Conservation (phyloP, 768 basidiomycete genomes). For the Tylopilus felleus region DNA sequence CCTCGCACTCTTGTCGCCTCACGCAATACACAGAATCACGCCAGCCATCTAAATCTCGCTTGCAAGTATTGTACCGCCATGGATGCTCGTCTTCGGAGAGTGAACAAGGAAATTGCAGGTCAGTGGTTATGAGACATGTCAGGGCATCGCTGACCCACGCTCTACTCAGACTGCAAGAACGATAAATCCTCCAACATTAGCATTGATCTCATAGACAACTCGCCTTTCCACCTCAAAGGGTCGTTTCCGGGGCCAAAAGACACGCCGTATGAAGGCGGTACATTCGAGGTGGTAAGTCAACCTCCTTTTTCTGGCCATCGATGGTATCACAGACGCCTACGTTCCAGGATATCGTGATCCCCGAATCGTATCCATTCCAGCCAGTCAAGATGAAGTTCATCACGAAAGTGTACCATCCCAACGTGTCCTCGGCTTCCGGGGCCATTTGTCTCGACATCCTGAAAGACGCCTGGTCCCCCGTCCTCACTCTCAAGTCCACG, state of each 20-base stretch:
- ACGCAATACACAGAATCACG: not conserved
- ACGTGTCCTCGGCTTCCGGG: conserved; percentile 89
- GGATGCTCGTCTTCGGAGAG: conserved; percentile 86
- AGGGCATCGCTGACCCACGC: conserved; percentile 9
- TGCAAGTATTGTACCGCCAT: conserved; percentile 38
- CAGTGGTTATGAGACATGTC: conserved; percentile 12
- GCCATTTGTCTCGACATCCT: conserved; percentile 90
- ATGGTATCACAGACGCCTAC: conserved; percentile 1
- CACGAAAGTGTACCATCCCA: conserved; percentile 95
- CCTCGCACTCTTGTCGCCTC: not conserved
- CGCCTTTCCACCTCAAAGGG: conserved; percentile 88
- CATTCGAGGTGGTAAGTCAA: conserved; percentile 79
- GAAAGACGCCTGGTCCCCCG: conserved; percentile 92
- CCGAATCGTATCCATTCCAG: conserved; percentile 87
- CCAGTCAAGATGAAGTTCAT: conserved; percentile 99
- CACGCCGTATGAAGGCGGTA: conserved; percentile 91
- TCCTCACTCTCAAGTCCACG: conserved; percentile 93
- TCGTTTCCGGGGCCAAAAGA: conserved; percentile 89
- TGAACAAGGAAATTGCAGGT: conserved; percentile 94
- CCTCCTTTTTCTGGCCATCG: conserved; percentile 5
- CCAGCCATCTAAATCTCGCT: not conserved
- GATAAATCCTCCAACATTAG: conserved; percentile 86
- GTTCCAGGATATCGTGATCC: conserved; percentile 83
- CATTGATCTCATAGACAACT: conserved; percentile 85
- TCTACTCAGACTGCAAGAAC: conserved; percentile 79